A percentile compares a stretch with the other conserved stretches of the same genome.
phyloP scores from a whole-genome alignment of 768 basidiomycete genomes.

The Cytidiella melzeri region DNA sequence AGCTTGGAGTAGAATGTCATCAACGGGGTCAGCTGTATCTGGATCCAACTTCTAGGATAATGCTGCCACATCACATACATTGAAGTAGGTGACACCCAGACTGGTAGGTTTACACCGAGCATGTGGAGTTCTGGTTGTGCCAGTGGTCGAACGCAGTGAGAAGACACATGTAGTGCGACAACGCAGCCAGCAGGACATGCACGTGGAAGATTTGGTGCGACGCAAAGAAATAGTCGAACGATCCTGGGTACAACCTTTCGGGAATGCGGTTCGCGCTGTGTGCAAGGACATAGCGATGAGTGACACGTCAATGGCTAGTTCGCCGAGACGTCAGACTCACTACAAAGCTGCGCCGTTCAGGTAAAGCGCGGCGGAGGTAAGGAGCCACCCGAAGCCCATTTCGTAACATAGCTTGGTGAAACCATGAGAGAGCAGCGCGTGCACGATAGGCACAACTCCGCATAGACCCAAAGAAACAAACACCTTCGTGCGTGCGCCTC shows the following conservation, averaged over 20 bases:
- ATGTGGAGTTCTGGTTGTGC: slow-evolving; percentile 31
- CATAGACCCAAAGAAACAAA: slow-evolving; percentile 76
- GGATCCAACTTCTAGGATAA: no score
- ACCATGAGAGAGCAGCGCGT: slow-evolving; percentile 57
- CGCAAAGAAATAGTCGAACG: slow-evolving; percentile 71
- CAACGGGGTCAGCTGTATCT: no score
- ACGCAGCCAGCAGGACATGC: slow-evolving; percentile 67
- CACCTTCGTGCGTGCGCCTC: slow-evolving; percentile 68
- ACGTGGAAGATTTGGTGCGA: slow-evolving; percentile 91
- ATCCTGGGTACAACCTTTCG: slow-evolving; percentile 67
- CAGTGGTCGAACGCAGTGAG: slow-evolving; percentile 53
- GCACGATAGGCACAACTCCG: slow-evolving; percentile 62
- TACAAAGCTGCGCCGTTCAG: slow-evolving; percentile 77
- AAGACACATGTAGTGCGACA: slow-evolving; percentile 58
- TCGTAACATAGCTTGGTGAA: slow-evolving; percentile 44
- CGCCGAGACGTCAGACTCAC: slow-evolving; percentile 39
- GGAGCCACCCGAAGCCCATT: slow-evolving; percentile 68
- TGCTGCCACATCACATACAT: no score
- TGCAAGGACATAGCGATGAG: slow-evolving; percentile 15
- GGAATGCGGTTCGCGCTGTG: slow-evolving; percentile 78
- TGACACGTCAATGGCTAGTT: no score
- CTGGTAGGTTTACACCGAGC: slow-evolving; percentile 4
- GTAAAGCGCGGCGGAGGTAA: slow-evolving; percentile 67
- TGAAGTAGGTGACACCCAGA: no score
- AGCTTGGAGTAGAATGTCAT: no score